Evolutionary conservation across 768 basidiomycete genomes (phyloP).

Genomic region (Mycena albidolilacea): DNA sequence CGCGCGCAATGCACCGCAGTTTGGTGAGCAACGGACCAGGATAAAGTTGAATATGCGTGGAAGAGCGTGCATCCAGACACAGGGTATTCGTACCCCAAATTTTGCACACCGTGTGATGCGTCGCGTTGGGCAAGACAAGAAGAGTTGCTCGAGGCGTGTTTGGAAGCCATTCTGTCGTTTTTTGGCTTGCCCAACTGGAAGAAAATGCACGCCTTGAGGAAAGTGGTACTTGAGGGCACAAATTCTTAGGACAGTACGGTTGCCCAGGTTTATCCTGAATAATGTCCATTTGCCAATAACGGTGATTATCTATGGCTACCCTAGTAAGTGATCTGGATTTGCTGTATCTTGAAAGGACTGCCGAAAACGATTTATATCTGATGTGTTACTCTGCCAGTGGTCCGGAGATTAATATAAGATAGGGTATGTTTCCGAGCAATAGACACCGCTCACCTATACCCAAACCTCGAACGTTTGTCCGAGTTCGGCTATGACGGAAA

Average conservation of each 20-base stretch:
- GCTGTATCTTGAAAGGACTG: too few species aligned
- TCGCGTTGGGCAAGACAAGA: background rate
- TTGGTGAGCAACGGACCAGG: background rate
- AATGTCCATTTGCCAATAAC: too few species aligned
- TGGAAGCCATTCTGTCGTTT: background rate
- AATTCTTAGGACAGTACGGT: too few species aligned
- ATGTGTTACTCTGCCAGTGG: too few species aligned
- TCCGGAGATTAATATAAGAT: too few species aligned
- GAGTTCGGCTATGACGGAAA: background rate
- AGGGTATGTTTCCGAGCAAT: too few species aligned
- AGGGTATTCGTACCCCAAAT: background rate
- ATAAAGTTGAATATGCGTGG: background rate
- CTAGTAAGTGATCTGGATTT: too few species aligned
- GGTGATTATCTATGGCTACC: too few species aligned
- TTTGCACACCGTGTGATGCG: background rate
- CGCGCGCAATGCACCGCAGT: background rate
- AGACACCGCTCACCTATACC: background rate
- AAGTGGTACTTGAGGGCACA: background rate
- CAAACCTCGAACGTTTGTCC: background rate
- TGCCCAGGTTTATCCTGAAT: too few species aligned
- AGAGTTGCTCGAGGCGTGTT: background rate
- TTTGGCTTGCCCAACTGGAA: background rate
- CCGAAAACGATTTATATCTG: too few species aligned
- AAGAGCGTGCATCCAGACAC: background rate
- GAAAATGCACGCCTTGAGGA: background rate